Evolutionary conservation across 164 flowering plant genomes (phyloP).

Genomic region (Nelumbo lutea): DNA sequence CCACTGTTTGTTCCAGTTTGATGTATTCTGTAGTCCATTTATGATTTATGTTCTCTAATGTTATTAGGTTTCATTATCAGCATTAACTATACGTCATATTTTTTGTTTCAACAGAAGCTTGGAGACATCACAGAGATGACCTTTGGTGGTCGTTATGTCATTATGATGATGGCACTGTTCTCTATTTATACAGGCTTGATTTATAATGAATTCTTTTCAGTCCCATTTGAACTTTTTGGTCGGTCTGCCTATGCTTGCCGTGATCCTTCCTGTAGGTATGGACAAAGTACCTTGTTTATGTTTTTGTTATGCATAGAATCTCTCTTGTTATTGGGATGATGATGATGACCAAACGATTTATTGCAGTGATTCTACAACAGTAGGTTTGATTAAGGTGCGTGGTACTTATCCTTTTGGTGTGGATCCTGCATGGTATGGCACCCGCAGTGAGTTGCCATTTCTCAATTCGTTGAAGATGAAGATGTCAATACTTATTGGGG

Average conservation of each 20-base stretch:
- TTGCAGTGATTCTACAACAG: conserved; percentile 69
- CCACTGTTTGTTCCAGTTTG: too few relatives aligned
- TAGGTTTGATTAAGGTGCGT: conserved; percentile 79
- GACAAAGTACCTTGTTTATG: conserved; percentile 2
- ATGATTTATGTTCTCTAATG: neutral
- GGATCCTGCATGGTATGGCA: conserved; percentile 95
- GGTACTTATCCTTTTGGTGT: conserved; percentile 88
- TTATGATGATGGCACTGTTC: conserved; percentile 88
- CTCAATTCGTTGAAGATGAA: conserved; percentile 98
- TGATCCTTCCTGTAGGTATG: conserved; percentile 79
- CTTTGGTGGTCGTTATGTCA: conserved; percentile 97
- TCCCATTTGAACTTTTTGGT: conserved; percentile 87
- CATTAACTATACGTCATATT: conserved; percentile 1
- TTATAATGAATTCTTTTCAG: conserved; percentile 95
- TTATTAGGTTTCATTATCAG: neutral
- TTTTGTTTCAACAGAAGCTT: conserved; percentile 60
- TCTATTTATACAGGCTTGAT: conserved; percentile 95
- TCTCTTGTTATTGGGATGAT: neutral
- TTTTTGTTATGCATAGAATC: neutral
- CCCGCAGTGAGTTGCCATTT: conserved; percentile 88
- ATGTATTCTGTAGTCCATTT: too few relatives aligned
- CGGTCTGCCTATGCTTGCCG: conserved; percentile 92
- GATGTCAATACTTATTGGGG: conserved; percentile 96
- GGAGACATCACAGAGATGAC: conserved; percentile 92
- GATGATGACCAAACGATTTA: neutral